Base-by-base conservation (phyloP, 352 stramenopile genomes). In the Phytopythium delawarense region DNA sequence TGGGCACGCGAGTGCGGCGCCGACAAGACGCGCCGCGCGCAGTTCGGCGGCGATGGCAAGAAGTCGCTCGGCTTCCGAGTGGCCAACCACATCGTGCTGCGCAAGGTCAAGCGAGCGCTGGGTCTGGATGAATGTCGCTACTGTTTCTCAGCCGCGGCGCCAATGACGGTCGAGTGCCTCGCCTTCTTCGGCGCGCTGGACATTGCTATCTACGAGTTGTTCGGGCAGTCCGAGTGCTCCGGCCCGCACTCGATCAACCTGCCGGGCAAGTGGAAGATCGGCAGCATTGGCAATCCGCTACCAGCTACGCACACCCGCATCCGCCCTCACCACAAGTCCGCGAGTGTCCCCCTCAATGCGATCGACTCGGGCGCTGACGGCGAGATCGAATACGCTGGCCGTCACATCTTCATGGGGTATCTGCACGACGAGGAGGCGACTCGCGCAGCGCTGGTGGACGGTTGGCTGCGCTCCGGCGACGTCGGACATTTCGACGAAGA, bases 151-250 rank as follows among this genome's bases (percentile, higher is more conserved):
- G 86, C 79, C 4, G 94, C 91, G 11, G 93, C 93, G 51, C 68
- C 76, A 2, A 84, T 88, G 63, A 71, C 71, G 8, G 69, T 67
- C 6, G 75, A 87, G 25, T 75, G 74, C 53, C 70, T 88, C 58
- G 76, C 86, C 50, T 98, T 97, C 71, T 97, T 98, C 61, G 87
- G 79, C 44, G 96, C 81, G 12, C 70, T 98, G n/a, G 94, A 98
- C 72, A 97, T 98, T 32, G 89, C 89, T 35, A 82, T 98, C 51
- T 91, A 94, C 63, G 94, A 98, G 68, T 65, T 97, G 45, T 91
- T 92, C 55, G 94, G 94, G 18, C 87, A 98, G 72, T 96, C 85
- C 7, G 91, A 98, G 74, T 96, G 87, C 66, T 97, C 89, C 6
- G 93, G 92, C 1, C 84, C 91, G 37, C 82, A 85, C 66, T 79